Evolutionary conservation across 495 filamentous ascomycete genomes (phyloP).

Genomic region (Trichoderma orchidacearum): DNA sequence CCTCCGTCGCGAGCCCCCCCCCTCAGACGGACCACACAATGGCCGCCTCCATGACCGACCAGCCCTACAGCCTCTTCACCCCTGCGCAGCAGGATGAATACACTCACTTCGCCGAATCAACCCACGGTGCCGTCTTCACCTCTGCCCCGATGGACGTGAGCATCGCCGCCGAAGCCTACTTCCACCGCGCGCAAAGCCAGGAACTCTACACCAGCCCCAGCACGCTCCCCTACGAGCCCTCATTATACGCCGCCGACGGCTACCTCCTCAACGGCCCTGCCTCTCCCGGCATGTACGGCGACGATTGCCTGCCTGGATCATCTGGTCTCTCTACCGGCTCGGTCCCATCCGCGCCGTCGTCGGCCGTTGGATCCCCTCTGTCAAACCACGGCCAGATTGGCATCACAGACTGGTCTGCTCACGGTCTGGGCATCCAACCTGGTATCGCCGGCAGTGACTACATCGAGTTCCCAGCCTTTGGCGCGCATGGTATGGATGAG

Average conservation of each 20-base stretch:
- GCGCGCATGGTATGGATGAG: slow-evolving; percentile 29
- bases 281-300: slow-evolving; percentile 27
- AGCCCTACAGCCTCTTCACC: slow-evolving; percentile 18
- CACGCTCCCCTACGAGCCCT: not conserved
- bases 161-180: slow-evolving; percentile 24
- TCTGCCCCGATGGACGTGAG: slow-evolving; percentile 24
- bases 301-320: slow-evolving; percentile 30
- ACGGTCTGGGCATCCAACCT: slow-evolving; percentile 51
- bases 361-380: slow-evolving; percentile 69
- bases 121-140: slow-evolving; percentile 16
- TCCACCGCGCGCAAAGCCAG: not conserved
- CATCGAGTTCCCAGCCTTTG: slow-evolving; percentile 11
- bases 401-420: slow-evolving; percentile 48
- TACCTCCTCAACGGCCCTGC: slow-evolving; percentile 20
- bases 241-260: not conserved
- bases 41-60: slow-evolving; percentile 14
- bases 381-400: slow-evolving; percentile 46
- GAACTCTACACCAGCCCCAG: not conserved
- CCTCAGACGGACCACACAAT: slow-evolving; percentile 8
- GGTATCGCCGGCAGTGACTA: slow-evolving; percentile 52
- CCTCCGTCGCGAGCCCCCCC: not conserved
- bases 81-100: slow-evolving; percentile 18
- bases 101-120: slow-evolving; percentile 30
- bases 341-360: slow-evolving; percentile 63
- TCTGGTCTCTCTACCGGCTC: slow-evolving; percentile 62